Conservation (phyloP, 352 stramenopile species). For the Globisporangium solare region DNA sequence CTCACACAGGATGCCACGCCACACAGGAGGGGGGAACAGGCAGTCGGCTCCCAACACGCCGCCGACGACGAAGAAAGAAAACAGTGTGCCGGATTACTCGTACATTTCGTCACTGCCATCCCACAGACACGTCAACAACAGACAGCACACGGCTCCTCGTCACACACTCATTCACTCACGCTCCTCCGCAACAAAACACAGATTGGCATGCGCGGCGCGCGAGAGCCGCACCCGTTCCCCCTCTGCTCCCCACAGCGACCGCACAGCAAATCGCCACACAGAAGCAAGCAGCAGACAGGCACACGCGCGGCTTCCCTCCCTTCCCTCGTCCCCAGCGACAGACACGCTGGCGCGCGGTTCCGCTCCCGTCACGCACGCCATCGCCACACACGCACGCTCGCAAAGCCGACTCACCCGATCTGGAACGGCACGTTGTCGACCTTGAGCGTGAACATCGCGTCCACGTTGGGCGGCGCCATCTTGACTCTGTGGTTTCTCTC, state of each 20-base stretch:
- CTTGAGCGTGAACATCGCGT: constrained; percentile 85
- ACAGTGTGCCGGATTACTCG: neutral
- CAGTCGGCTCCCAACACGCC: too few species aligned
- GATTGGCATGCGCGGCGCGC: too few species aligned
- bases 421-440: constrained; percentile 86
- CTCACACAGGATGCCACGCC: constrained; percentile 1
- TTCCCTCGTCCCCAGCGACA: neutral
- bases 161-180: neutral
- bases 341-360: neutral
- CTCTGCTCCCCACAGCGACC: constrained; percentile 3
- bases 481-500: constrained; percentile 1
- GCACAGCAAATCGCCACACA: neutral
- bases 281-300: neutral
- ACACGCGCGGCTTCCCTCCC: neutral
- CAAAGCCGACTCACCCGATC: constrained; percentile 38
- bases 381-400: constrained; percentile 2
- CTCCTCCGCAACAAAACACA: neutral
- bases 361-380: neutral
- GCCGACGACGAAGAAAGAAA: too few species aligned
- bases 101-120: neutral
- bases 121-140: neutral
- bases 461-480: constrained; percentile 75
- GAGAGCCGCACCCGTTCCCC: neutral
- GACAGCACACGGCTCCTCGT: constrained; percentile 3
- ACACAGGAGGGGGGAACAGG: neutral